These are phyloP conservation scores for Naematelia aurantialba DNA, from an alignment of 768 basidiomycete species.

Conservation along the genomic window DNA sequence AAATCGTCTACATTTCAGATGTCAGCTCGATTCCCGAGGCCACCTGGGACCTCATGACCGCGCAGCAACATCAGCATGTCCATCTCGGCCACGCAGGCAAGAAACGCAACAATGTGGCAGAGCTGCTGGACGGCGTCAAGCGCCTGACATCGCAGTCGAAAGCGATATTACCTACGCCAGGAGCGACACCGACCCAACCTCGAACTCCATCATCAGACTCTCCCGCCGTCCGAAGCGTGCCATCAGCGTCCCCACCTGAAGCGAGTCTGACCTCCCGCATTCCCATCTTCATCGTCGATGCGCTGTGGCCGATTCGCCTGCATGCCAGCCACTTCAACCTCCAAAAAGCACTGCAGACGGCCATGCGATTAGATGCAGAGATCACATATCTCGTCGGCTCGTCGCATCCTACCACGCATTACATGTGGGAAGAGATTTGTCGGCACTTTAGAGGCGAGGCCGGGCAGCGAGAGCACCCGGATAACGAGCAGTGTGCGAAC, in stretches of 20 bases:
- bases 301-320: slow-evolving; percentile 58
- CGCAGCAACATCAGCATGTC: background rate
- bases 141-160: background rate
- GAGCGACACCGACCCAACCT: background rate
- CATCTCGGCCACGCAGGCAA: background rate
- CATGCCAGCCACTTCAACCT: slow-evolving; percentile 80
- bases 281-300: slow-evolving; percentile 71
- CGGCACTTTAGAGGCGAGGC: slow-evolving; percentile 52
- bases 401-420: slow-evolving; percentile 71
- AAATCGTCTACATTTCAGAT: slow-evolving; percentile 75
- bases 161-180: background rate
- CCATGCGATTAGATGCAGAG: slow-evolving; percentile 59
- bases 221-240: background rate
- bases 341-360: slow-evolving; percentile 59
- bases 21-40: slow-evolving; percentile 73
- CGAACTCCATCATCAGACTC: background rate
- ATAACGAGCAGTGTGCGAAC: slow-evolving; percentile 44
- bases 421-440: slow-evolving; percentile 67
- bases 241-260: background rate
- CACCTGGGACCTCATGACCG: slow-evolving; percentile 56
- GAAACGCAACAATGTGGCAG: background rate
- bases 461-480: slow-evolving; percentile 46
- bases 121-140: background rate
- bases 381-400: slow-evolving; percentile 73
- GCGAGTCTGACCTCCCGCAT: slow-evolving; percentile 26